Evolutionary conservation across 1,284 basidiomycete genomes (phyloP).

Genomic region (Xerocomus minutiporus): DNA sequence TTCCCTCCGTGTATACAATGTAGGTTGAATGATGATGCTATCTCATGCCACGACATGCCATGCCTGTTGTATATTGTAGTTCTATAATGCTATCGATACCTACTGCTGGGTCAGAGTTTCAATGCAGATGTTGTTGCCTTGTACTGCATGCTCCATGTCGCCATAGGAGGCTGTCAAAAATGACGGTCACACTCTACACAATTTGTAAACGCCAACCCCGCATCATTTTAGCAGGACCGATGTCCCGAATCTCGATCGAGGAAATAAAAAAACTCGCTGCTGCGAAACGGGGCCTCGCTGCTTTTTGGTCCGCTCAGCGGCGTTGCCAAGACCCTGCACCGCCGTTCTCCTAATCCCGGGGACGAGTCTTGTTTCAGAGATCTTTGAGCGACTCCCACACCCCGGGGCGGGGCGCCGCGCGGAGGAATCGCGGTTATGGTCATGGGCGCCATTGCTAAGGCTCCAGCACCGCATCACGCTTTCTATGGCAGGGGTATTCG

Average conservation of each 20-base stretch:
- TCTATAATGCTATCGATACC: slow-evolving; percentile 30
- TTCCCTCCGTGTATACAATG: slow-evolving; percentile 25
- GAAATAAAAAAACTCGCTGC: slow-evolving; percentile 24
- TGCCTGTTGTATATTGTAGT: slow-evolving; percentile 32
- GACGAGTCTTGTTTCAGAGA: slow-evolving; percentile 7
- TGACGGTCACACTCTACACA: neutral
- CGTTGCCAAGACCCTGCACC: slow-evolving; percentile 28
- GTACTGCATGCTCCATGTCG: too few relatives aligned
- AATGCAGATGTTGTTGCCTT: slow-evolving; percentile 26
- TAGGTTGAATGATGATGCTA: slow-evolving; percentile 27
- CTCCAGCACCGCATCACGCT: too few relatives aligned
- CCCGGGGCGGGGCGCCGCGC: slow-evolving; percentile 11
- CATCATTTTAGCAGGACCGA: slow-evolving; percentile 22
- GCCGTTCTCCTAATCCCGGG: slow-evolving; percentile 11
- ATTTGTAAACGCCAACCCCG: slow-evolving; percentile 20
- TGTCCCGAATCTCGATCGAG: slow-evolving; percentile 28
- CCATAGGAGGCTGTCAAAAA: neutral
- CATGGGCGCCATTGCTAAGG: slow-evolving; percentile 4
- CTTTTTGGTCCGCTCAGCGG: slow-evolving; percentile 27
- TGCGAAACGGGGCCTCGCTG: slow-evolving; percentile 30
- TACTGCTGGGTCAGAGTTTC: slow-evolving; percentile 19
- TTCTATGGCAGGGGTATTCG: too few relatives aligned
- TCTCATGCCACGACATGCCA: slow-evolving; percentile 13
- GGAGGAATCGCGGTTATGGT: slow-evolving; percentile 25
- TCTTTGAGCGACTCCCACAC: slow-evolving; percentile 7